These are phyloP conservation scores for Beauveria medogensis DNA, from an alignment of 2,329 filamentous ascomycete genomes.

Conservation along the genomic window DNA sequence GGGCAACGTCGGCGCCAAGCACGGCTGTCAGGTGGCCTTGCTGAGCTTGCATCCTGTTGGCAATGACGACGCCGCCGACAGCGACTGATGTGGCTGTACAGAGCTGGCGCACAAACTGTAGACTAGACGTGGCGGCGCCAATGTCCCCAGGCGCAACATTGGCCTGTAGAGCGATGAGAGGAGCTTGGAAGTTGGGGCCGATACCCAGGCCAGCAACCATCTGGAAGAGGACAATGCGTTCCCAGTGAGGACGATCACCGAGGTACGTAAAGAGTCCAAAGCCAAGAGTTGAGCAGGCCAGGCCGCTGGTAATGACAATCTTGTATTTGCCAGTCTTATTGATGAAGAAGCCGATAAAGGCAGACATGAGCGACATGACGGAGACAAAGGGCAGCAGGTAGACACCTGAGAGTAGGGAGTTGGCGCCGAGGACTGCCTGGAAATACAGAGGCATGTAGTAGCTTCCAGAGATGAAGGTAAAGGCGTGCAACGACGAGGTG, in stretches of 20 bases:
- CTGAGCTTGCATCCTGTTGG: constrained; percentile 61
- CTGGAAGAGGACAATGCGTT: constrained; percentile 52
- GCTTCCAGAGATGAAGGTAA: constrained; percentile 67
- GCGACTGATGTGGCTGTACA: constrained; percentile 62
- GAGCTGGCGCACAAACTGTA: constrained; percentile 60
- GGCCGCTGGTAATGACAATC: constrained; percentile 49
- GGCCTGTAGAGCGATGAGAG: constrained; percentile 60
- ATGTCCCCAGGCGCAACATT: constrained; percentile 54
- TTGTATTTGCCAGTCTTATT: constrained; percentile 60
- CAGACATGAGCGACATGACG: constrained; percentile 56
- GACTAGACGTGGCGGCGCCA: constrained; percentile 59
- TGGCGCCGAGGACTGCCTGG: constrained; percentile 62
- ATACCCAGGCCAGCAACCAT: constrained; percentile 56
- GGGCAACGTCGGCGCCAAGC: constrained; percentile 43
- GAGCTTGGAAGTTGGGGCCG: constrained; percentile 61
- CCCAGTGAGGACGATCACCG: constrained; percentile 44
- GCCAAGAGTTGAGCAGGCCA: constrained; percentile 54
- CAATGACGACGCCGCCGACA: constrained; percentile 70
- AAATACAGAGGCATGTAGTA: constrained; percentile 86
- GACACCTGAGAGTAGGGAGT: constrained; percentile 64
- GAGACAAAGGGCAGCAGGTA: constrained; percentile 66
- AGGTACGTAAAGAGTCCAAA: constrained; percentile 58
- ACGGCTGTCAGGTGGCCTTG: constrained; percentile 37
- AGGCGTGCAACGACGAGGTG: constrained; percentile 64
- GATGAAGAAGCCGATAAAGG: constrained; percentile 46